Conservation (phyloP, 495 filamentous ascomycete species). For the Hypoxylon crocopeplum region DNA sequence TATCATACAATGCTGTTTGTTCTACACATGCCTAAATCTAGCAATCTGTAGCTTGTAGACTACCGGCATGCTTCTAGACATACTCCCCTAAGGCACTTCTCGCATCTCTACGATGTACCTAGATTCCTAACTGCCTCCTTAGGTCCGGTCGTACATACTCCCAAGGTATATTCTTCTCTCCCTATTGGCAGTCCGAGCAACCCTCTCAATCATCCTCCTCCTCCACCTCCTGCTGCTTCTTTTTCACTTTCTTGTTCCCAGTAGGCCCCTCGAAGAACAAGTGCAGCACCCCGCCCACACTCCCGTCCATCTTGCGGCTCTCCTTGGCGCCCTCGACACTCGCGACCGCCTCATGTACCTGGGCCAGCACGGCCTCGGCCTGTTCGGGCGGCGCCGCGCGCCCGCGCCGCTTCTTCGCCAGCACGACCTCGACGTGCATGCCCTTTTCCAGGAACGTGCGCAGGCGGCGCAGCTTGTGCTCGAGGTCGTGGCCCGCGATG, state of each 20-base stretch:
- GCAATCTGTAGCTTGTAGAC: too few species aligned
- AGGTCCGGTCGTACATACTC: too few species aligned
- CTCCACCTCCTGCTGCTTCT: not conserved
- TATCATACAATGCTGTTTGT: too few species aligned
- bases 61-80: too few species aligned
- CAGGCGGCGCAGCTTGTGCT: slow-evolving; percentile 65
- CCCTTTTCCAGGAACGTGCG: slow-evolving; percentile 69
- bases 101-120: too few species aligned
- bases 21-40: too few species aligned
- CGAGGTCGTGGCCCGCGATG: slow-evolving; percentile 71
- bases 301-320: slow-evolving; percentile 48
- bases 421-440: slow-evolving; percentile 64
- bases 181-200: too few species aligned
- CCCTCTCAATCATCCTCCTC: too few species aligned
- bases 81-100: too few species aligned
- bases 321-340: slow-evolving; percentile 47
- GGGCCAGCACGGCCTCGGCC: slow-evolving; percentile 36
- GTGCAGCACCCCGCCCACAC: slow-evolving; percentile 36
- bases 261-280: slow-evolving; percentile 47
- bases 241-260: slow-evolving; percentile 22
- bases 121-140: too few species aligned
- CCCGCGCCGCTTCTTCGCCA: slow-evolving; percentile 53
- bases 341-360: slow-evolving; percentile 39
- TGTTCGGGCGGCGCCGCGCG: slow-evolving; percentile 44
- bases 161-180: too few species aligned